Conservation (phyloP, 2,329 filamentous ascomycete species). For the Cercospora sesami region DNA sequence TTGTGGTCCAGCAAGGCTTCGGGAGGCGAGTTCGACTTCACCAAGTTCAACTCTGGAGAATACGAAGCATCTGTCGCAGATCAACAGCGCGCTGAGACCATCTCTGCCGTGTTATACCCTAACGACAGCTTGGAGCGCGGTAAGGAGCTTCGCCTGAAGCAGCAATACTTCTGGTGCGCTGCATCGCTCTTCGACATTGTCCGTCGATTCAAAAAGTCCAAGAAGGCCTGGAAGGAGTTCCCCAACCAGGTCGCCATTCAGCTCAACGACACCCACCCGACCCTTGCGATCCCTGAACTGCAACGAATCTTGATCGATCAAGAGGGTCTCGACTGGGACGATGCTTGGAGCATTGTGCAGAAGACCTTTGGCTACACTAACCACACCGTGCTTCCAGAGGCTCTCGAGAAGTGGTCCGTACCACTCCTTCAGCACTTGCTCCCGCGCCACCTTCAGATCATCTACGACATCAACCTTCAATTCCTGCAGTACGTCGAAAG, state of each 20-base stretch:
- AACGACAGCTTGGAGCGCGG: conserved; percentile 96
- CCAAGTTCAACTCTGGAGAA: conserved; percentile 97
- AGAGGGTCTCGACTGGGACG: conserved; percentile 90
- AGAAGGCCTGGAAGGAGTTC: conserved; percentile 87
- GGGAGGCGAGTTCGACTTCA: conserved; percentile 97
- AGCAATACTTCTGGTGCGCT: conserved; percentile 99
- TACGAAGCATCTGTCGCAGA: conserved; percentile 98
- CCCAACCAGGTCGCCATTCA: conserved; percentile 94
- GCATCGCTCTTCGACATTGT: conserved; percentile 96
- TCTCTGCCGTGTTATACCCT: conserved; percentile 94
- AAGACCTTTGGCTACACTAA: conserved; percentile 92
- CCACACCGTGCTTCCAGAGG: conserved; percentile 95
- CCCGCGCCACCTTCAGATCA: conserved; percentile 84
- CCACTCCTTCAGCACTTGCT: conserved; percentile 88
- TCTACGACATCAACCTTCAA: conserved; percentile 94
- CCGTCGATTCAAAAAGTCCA: conserved; percentile 95
- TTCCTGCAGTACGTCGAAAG: conserved; percentile 92
- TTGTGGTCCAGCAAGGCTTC: conserved; percentile 98
- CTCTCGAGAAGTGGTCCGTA: conserved; percentile 97
- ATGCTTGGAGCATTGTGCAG: conserved; percentile 73
- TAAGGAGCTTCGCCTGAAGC: conserved; percentile 95
- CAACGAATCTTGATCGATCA: conserved; percentile 87
- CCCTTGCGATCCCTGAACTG: conserved; percentile 91
- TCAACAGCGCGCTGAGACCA: conserved; percentile 97
- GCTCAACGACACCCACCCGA: conserved; percentile 96